phyloP scores from a whole-genome alignment of 176 grass and related monocot genomes.

The Oryza brachyantha region DNA sequence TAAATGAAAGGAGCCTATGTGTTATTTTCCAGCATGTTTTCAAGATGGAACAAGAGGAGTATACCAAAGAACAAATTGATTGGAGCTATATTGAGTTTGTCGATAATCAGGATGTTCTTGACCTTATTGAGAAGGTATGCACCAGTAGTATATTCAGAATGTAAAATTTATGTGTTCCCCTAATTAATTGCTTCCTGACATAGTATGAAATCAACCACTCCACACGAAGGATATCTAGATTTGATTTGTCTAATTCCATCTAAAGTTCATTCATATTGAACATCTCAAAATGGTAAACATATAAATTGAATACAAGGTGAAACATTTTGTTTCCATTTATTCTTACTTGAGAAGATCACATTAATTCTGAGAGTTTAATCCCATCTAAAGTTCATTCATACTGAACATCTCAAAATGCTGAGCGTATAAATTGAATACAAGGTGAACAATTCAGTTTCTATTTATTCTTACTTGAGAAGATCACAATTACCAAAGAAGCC shows the following conservation, averaged over 20 bases:
- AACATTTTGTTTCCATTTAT: background rate
- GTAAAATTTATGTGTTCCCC: background rate
- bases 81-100: constrained; percentile 99
- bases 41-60: constrained; percentile 99
- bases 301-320: constrained; percentile 8
- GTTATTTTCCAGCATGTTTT: constrained; percentile 92
- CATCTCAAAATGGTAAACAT: background rate
- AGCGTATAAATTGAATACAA: constrained; percentile 13
- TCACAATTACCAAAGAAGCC: background rate
- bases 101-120: constrained; percentile 99
- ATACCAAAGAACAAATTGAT: constrained; percentile 98
- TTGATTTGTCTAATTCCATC: constrained; percentile 17
- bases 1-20: constrained; percentile 23
- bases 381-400: too few species aligned
- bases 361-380: too few species aligned
- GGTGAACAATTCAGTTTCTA: background rate
- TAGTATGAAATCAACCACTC: background rate
- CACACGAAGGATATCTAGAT: constrained; percentile 5
- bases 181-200: background rate
- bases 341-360: too few species aligned
- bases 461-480: background rate
- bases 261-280: background rate
- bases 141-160: background rate
- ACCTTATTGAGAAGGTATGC: constrained; percentile 96
- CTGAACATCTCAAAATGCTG: background rate